Evolutionary conservation across 768 basidiomycete species (phyloP).

Genomic region (Trametes punicea): DNA sequence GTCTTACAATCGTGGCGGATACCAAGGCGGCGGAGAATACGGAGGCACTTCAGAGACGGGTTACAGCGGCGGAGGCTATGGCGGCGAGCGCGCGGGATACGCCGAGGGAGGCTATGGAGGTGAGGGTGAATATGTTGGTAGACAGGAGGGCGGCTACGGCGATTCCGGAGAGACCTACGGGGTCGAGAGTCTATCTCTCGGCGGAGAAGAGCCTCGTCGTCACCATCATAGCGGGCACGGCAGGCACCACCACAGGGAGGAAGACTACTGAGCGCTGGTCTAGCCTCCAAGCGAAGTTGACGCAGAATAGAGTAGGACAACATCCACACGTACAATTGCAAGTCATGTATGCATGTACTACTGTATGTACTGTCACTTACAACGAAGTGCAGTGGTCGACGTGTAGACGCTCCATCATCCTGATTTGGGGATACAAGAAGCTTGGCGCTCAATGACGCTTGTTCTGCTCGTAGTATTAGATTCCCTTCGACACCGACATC

Average conservation of each 20-base stretch:
- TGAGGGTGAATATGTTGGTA: slow-evolving; percentile 11
- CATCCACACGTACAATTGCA: too few species aligned
- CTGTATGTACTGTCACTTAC: too few species aligned
- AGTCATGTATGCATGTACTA: too few species aligned
- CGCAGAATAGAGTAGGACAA: neutral
- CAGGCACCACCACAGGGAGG: slow-evolving; percentile 7
- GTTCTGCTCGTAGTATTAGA: too few species aligned
- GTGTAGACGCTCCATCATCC: too few species aligned
- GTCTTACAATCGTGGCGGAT: neutral
- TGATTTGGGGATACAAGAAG: too few species aligned
- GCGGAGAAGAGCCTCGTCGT: slow-evolving; percentile 28
- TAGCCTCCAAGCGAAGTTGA: neutral
- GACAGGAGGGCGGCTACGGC: slow-evolving; percentile 4
- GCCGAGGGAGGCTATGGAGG: neutral
- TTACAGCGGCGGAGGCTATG: slow-evolving; percentile 5
- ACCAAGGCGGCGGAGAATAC: neutral
- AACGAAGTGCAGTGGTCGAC: too few species aligned
- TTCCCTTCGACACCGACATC: too few species aligned
- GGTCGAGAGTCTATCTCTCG: slow-evolving; percentile 46
- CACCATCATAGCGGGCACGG: too few species aligned
- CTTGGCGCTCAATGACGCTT: too few species aligned
- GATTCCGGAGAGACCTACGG: slow-evolving; percentile 48
- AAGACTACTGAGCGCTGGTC: slow-evolving; percentile 1
- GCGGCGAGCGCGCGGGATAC: slow-evolving; percentile 1
- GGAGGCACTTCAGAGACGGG: neutral